Base-by-base conservation (phyloP, 192 early-diverging fungal species). In the Rhizophagus prolifer region DNA sequence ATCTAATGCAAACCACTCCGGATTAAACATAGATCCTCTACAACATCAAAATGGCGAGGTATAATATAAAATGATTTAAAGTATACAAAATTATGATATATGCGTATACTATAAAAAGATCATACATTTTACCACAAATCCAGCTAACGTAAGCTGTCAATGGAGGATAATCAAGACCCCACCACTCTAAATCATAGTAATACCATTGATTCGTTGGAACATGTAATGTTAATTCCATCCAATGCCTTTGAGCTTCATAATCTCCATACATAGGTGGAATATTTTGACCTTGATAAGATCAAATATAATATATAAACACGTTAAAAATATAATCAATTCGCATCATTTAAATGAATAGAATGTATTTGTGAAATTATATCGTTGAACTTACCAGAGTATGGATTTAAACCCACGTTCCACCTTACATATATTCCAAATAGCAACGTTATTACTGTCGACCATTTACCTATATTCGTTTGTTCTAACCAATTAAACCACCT, bases 201-300 rank as follows among this genome's bases (percentile, higher is more conserved):
- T 99, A 99, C 97, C 97, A 99, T 69, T 92, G 78, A 28, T 80
- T 76, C 16, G 88, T 79, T 0, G 95, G 92, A 41, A 96, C 77
- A 70, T 95, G 90, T 6, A 84, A 81, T 3, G 97, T 98, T 47
- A 99, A 81, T 82, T 99, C 97, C 90, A 99, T 92, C 97, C 97
- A 99, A 81, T 99, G 97, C 31, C 97, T 85, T 78, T 99, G 97
- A 5, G 97, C 97, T 76, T 99, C 97, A 83, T 96, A 99, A 82
- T 99, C 97, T 46, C 97, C 97, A 82, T 85, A 92, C 74, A 93
- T 82, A 25, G 95, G 97, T n/a, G 93, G 92, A 4, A 79, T 85
- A 14, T 86, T 86, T 30, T 78, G 77, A 21, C 94, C 90, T 90
- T 62, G 21, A 19, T 65, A 14, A 38, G 36, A 14, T 19, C 58